phyloP scores from a whole-genome alignment of 2,329 filamentous ascomycete genomes.

The Coniosporium tulheliwenetii region DNA sequence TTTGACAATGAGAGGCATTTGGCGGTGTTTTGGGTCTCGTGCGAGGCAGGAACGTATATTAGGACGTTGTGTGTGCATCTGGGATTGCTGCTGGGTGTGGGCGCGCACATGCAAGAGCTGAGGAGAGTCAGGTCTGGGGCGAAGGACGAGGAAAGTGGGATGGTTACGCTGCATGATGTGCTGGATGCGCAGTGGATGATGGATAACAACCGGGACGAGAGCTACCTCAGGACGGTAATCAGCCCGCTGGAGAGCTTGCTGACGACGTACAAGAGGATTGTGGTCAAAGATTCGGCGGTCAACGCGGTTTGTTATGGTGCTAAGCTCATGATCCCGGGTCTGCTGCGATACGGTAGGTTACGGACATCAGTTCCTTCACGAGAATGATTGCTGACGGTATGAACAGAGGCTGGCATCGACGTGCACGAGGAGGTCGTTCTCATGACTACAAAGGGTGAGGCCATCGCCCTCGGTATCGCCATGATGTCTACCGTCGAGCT shows the following conservation, averaged over 20 bases:
- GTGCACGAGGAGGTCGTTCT: slow-evolving; percentile 91
- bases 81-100: slow-evolving; percentile 62
- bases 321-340: slow-evolving; percentile 95
- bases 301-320: slow-evolving; percentile 98
- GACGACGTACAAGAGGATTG: slow-evolving; percentile 86
- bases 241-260: slow-evolving; percentile 83
- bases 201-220: slow-evolving; percentile 92
- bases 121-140: slow-evolving; percentile 85
- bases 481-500: slow-evolving; percentile 98
- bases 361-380: neutral
- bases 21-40: slow-evolving; percentile 98
- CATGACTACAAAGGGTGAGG: slow-evolving; percentile 98
- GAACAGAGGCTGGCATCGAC: slow-evolving; percentile 70
- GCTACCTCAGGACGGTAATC: slow-evolving; percentile 82
- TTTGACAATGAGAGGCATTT: slow-evolving; percentile 98
- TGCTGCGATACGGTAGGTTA: slow-evolving; percentile 69
- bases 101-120: slow-evolving; percentile 97
- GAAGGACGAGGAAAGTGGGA: slow-evolving; percentile 77
- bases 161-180: slow-evolving; percentile 91
- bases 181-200: slow-evolving; percentile 91
- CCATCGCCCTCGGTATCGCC: slow-evolving; percentile 88
- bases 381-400: slow-evolving; percentile 7
- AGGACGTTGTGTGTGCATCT: slow-evolving; percentile 95
- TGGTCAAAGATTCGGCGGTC: slow-evolving; percentile 92
- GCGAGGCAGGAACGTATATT: slow-evolving; percentile 97